Evolutionary conservation across 306 rosid genomes (phyloP).

Genomic region (Datisca glomerata): DNA sequence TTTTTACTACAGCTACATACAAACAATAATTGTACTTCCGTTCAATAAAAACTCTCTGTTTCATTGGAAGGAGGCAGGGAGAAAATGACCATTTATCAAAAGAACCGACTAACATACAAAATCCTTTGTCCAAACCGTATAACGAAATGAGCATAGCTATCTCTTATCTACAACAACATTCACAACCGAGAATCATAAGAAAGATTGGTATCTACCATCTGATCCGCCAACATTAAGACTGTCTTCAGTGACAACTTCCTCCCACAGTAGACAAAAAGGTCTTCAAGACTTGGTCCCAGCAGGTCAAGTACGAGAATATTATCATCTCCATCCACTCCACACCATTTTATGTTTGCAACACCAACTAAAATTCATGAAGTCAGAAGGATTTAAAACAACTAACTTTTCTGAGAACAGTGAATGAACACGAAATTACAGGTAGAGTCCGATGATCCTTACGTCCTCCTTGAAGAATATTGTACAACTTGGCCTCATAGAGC

Average conservation of each 20-base stretch:
- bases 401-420: not conserved
- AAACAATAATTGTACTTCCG: too few relatives aligned
- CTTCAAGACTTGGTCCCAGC: constrained; percentile 92
- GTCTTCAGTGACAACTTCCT: constrained; percentile 79
- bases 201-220: constrained; percentile 47
- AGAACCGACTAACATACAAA: too few relatives aligned
- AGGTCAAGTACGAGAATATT: constrained; percentile 78
- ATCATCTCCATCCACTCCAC: constrained; percentile 72
- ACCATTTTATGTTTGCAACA: constrained; percentile 70
- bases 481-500: constrained; percentile 87
- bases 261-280: constrained; percentile 83
- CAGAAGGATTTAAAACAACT: not conserved
- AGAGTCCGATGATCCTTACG: too few relatives aligned
- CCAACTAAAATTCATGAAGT: constrained; percentile 40
- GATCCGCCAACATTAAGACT: constrained; percentile 88
- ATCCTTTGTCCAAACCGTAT: too few relatives aligned
- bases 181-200: too few relatives aligned
- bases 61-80: too few relatives aligned
- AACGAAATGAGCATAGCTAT: too few relatives aligned
- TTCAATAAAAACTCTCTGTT: too few relatives aligned
- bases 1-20: too few relatives aligned
- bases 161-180: too few relatives aligned
- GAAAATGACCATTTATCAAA: too few relatives aligned
- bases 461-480: constrained; percentile 91
- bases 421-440: not conserved